Percentiles rank a stretch among this genome's conserved stretches.
Evolutionary conservation across 2,329 filamentous ascomycete species (phyloP).

Genomic region (Nannizzia gypsea): DNA sequence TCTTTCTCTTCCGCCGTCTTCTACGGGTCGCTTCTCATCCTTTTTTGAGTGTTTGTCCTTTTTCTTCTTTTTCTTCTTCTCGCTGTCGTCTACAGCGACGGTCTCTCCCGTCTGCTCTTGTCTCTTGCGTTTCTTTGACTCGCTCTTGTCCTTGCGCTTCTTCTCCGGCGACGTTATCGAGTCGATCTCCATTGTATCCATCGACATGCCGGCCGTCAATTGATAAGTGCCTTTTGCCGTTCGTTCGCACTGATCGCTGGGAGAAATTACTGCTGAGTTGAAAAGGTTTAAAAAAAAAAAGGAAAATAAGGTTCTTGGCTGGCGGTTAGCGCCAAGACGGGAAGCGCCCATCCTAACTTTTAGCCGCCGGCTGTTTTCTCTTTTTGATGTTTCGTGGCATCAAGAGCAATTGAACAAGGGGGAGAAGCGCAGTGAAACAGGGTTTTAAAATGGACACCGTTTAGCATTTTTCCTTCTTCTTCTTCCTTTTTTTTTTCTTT

Average conservation of each 20-base stretch:
- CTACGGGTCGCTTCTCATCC: background rate
- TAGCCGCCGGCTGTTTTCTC: background rate
- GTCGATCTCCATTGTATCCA: constrained; percentile 32
- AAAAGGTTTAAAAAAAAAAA: background rate
- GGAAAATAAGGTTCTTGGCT: constrained; percentile 2
- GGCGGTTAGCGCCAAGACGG: background rate
- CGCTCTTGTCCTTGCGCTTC: constrained; percentile 36
- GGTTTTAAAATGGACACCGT: background rate
- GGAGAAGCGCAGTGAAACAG: background rate
- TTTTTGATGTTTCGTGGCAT: background rate
- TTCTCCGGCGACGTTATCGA: constrained; percentile 23
- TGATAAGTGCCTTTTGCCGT: background rate
- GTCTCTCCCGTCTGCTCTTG: constrained; percentile 17
- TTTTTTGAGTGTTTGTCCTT: constrained; percentile 8
- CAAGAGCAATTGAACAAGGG: background rate
- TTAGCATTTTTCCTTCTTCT: background rate
- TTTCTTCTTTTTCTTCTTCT: constrained; percentile 23
- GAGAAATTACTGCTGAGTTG: background rate
- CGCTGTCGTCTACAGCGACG: constrained; percentile 16
- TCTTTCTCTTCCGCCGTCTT: background rate
- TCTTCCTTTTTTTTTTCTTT: background rate
- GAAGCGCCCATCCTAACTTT: background rate
- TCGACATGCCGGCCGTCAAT: constrained; percentile 22
- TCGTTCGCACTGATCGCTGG: background rate
- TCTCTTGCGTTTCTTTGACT: constrained; percentile 37